phyloP scores from a whole-genome alignment of 768 basidiomycete species.

The Fistulinella prunicolor region DNA sequence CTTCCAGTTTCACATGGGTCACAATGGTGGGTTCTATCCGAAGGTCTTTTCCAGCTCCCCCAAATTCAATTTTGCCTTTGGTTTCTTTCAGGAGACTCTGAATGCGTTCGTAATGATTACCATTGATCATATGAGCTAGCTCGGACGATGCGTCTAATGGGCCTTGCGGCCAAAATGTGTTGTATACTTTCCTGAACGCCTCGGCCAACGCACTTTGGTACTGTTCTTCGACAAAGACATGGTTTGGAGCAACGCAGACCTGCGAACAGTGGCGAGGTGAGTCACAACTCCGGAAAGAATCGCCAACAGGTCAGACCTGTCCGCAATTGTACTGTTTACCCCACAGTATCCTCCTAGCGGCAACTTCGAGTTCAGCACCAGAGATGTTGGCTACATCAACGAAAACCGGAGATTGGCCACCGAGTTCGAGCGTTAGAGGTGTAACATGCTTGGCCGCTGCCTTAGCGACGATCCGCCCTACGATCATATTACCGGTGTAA shows the following conservation, averaged over 20 bases:
- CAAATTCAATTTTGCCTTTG: too few relatives aligned
- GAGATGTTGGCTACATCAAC: neutral
- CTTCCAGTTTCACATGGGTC: too few relatives aligned
- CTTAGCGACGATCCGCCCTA: neutral
- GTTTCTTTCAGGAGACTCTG: too few relatives aligned
- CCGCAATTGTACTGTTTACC: neutral
- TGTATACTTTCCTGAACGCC: too few relatives aligned
- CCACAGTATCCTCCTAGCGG: neutral
- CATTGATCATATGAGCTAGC: too few relatives aligned
- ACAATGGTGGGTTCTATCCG: too few relatives aligned
- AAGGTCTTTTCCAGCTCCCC: too few relatives aligned
- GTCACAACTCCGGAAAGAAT: neutral
- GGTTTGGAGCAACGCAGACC: neutral
- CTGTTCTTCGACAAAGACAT: neutral
- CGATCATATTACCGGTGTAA: neutral
- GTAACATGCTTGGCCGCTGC: neutral
- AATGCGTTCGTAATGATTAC: too few relatives aligned
- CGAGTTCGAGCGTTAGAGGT: neutral
- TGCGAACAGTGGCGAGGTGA: neutral
- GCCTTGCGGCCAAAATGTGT: too few relatives aligned
- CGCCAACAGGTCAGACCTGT: neutral
- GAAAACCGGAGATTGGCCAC: neutral
- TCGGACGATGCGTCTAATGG: too few relatives aligned
- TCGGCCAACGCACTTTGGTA: neutral
- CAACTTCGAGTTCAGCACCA: neutral